Evolutionary conservation across 345 rosid genomes (phyloP).

Genomic region (Rhodomyrtus tomentosa): DNA sequence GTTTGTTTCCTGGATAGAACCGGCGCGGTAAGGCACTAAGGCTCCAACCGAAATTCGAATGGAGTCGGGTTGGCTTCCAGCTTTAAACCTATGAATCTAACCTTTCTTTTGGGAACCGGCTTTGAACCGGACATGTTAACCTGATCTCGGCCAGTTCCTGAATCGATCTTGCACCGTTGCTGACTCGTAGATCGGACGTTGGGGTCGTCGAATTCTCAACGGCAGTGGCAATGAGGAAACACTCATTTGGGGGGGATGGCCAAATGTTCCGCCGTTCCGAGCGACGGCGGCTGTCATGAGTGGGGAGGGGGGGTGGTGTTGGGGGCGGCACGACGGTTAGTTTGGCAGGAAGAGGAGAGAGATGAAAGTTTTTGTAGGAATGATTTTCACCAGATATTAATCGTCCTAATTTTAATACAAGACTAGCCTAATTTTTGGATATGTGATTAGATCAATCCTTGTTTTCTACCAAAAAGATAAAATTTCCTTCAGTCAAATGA

Average conservation of each 20-base stretch:
- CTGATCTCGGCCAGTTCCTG: background rate
- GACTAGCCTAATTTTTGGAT: no score
- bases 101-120: background rate
- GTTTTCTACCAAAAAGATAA: no score
- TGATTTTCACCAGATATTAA: background rate
- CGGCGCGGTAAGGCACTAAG: no score
- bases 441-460: no score
- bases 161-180: background rate
- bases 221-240: background rate
- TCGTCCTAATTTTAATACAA: background rate
- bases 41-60: background rate
- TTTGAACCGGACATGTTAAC: background rate
- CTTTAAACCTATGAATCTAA: background rate
- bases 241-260: background rate
- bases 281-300: no score
- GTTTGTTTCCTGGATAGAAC: background rate
- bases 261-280: no score
- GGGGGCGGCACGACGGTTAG: no score
- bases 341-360: background rate
- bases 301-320: no score
- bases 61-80: background rate
- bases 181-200: background rate
- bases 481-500: no score
- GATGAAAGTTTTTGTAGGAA: background rate
- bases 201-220: background rate